Percentiles rank a stretch among this genome's conserved stretches.
Conservation (phyloP, 1,284 basidiomycete species). For the Tylopilus orsonianus region DNA sequence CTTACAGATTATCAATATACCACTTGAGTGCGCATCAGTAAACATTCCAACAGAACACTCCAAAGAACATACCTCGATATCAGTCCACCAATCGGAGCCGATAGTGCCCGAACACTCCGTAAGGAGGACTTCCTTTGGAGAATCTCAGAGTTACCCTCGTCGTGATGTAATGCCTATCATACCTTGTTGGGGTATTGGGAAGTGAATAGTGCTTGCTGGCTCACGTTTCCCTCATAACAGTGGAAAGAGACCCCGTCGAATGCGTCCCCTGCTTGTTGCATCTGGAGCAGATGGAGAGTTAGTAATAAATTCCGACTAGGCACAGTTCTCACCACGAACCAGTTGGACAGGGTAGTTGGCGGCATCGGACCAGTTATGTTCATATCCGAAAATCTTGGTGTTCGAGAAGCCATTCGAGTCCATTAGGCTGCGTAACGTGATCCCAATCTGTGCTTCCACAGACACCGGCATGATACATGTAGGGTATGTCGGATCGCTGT, state of each 20-base stretch:
- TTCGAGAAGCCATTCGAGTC: slow-evolving; percentile 43
- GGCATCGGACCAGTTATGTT: slow-evolving; percentile 53
- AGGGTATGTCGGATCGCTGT: slow-evolving; percentile 45
- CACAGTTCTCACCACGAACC: slow-evolving; percentile 32
- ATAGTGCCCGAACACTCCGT: slow-evolving; percentile 52
- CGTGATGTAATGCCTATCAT: neutral
- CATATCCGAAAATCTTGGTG: slow-evolving; percentile 48
- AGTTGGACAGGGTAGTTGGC: slow-evolving; percentile 48
- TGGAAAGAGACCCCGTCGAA: slow-evolving; percentile 53
- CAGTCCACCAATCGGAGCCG: slow-evolving; percentile 74
- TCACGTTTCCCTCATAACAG: slow-evolving; percentile 46
- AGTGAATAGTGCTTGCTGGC: slow-evolving; percentile 45
- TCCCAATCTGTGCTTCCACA: slow-evolving; percentile 44
- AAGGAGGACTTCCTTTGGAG: slow-evolving; percentile 43
- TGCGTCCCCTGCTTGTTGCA: slow-evolving; percentile 45
- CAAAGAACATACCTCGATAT: slow-evolving; percentile 58
- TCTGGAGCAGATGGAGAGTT: slow-evolving; percentile 32
- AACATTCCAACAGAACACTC: neutral
- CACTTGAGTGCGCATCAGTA: slow-evolving; percentile 43
- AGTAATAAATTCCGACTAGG: neutral
- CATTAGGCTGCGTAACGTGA: slow-evolving; percentile 43
- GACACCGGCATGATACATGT: slow-evolving; percentile 40
- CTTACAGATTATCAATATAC: slow-evolving; percentile 73
- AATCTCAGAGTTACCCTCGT: neutral
- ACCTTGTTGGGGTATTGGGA: slow-evolving; percentile 45